Evolutionary conservation across 345 rosid genomes (phyloP).

Genomic region (Geranium rotundifolium): DNA sequence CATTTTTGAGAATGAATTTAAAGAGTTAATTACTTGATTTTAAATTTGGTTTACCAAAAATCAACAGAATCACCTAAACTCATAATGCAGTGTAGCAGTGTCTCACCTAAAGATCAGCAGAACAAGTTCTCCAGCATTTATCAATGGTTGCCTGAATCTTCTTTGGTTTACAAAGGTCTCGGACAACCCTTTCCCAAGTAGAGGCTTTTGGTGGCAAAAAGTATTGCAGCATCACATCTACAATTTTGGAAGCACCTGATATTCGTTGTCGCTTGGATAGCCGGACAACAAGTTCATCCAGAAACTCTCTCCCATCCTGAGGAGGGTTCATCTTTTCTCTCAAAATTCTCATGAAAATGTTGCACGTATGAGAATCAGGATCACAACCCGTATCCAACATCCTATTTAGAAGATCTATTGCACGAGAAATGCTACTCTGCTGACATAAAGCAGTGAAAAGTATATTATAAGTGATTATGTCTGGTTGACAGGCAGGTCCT

Average conservation of each 20-base stretch:
- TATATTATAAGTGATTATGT: conserved; percentile 77
- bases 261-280: conserved; percentile 53
- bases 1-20: no score
- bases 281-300: conserved; percentile 67
- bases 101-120: conserved; percentile 18
- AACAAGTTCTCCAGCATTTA: conserved; percentile 51
- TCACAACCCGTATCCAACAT: conserved; percentile 77
- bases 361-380: conserved; percentile 71
- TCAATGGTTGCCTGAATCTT: conserved; percentile 51
- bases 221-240: conserved; percentile 68
- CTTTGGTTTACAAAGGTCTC: conserved; percentile 56
- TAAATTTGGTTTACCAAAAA: no score
- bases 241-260: conserved; percentile 54
- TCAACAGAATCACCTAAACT: no score
- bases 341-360: conserved; percentile 52
- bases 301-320: conserved; percentile 61
- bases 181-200: conserved; percentile 59
- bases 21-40: no score
- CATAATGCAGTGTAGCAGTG: no score
- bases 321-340: conserved; percentile 57
- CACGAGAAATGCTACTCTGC: conserved; percentile 43
- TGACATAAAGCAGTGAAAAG: conserved; percentile 64
- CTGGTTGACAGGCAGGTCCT: conserved; percentile 64
- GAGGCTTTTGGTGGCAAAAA: conserved; percentile 46
- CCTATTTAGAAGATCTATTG: conserved; percentile 65